Evolutionary conservation across 2,329 filamentous ascomycete species (phyloP).

Genomic region (Cladophialophora yegresii): DNA sequence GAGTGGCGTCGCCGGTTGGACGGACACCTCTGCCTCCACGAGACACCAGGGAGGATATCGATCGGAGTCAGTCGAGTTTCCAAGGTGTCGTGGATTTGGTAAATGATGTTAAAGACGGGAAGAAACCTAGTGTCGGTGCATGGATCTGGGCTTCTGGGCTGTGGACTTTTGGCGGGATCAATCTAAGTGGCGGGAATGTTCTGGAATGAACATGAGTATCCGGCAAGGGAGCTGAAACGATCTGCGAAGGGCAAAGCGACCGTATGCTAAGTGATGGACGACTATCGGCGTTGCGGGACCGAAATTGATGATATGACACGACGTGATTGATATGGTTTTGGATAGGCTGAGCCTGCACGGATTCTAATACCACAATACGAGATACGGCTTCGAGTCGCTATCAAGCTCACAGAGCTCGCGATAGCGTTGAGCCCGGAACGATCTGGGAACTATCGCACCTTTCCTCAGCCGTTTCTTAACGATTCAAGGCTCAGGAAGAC

Average conservation of each 20-base stretch:
- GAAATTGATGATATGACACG: background rate
- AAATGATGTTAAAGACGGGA: conserved; percentile 42
- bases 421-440: background rate
- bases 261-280: background rate
- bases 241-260: background rate
- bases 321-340: background rate
- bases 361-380: background rate
- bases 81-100: conserved; percentile 45
- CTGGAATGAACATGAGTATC: conserved; percentile 5
- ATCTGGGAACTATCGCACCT: background rate
- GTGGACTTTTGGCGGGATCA: conserved; percentile 48
- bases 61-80: conserved; percentile 40
- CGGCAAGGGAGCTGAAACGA: background rate
- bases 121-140: conserved; percentile 45
- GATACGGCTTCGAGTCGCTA: background rate
- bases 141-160: conserved; percentile 50
- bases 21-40: conserved; percentile 42
- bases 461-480: background rate
- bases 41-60: conserved; percentile 38
- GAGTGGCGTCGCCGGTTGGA: conserved; percentile 51
- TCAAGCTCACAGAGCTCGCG: background rate
- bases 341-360: background rate
- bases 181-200: conserved; percentile 34
- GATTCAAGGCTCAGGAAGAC: background rate
- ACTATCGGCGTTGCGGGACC: background rate